Base-by-base conservation (phyloP, 331 rosid species). In the Cydonia oblonga region DNA sequence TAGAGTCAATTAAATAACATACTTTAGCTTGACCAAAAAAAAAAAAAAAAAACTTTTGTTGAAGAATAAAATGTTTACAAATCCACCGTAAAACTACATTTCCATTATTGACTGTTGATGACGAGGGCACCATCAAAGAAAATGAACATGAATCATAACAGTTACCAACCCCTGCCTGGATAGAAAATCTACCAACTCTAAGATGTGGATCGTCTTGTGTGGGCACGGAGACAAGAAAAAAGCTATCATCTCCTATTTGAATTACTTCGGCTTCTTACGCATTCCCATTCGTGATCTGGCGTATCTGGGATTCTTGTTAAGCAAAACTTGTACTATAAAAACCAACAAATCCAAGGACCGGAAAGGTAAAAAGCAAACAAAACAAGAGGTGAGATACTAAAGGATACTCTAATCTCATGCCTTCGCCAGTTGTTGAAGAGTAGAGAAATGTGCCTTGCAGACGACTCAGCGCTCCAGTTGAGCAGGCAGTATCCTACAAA, bases 271-370 rank as follows among this genome's bases (percentile, higher is more conserved):
- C 86, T 88, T 89, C 96, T 81, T 91, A 26, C 97, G 90, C 96
- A 85, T 86, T 29, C 99, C 97, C 99, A 91, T 91, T 76, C 97
- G 85, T n/a, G 99, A 95, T 84, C 87, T 91, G 54, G 98, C 96
- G 66, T 62, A 93, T 79, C 98, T 91, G 81, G 59, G 65, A 65
- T 76, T 81, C 74, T 66, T 28, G 76, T 95, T 89, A 88, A 88
- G 91, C 25, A 84, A 85, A 72, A 71, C 61, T n/a, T 5, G 25
- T 15, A 68, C 14, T 11, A 54, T 19, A 61, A 28, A 35, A 54
- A 38, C 9, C 20, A 42, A 64, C 59, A 44, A 13, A 15, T 35
- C 5, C 12, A 4, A 62, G 19, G 46, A 4, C 10, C 29, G 9
- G 24, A 53, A 20, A 20, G 15, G 61, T 28, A 13, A 24, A 73